phyloP scores from a whole-genome alignment of 352 stramenopile species.

The Phytophthora rubi region DNA sequence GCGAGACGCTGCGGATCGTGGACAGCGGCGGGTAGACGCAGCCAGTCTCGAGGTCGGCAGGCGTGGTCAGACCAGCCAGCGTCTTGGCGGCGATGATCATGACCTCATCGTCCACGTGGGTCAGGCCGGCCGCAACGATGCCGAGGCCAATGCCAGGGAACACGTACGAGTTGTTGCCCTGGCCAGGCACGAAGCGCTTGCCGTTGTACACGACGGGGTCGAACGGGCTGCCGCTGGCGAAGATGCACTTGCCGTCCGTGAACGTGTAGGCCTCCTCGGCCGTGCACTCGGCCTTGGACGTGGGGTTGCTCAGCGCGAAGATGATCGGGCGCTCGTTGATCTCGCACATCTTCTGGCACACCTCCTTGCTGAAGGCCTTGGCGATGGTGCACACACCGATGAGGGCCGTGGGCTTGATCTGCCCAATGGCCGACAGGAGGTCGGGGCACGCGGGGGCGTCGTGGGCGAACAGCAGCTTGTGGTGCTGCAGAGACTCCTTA shows the following conservation, averaged over 20 bases:
- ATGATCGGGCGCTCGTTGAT: conserved; percentile 94
- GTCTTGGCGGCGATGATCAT: conserved; percentile 86
- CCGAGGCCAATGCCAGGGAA: conserved; percentile 97
- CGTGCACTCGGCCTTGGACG: conserved; percentile 96
- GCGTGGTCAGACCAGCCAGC: conserved; percentile 74
- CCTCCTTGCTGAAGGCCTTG: conserved; percentile 89
- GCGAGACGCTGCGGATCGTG: conserved; percentile 93
- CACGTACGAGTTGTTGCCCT: conserved; percentile 98
- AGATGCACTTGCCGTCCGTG: conserved; percentile 96
- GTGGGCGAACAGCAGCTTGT: conserved; percentile 91
- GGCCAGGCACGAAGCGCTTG: conserved; percentile 82
- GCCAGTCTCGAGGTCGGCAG: conserved; percentile 91
- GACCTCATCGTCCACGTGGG: conserved; percentile 80
- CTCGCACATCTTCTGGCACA: conserved; percentile 91
- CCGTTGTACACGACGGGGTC: conserved; percentile 93
- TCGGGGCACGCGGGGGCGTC: conserved; percentile 68
- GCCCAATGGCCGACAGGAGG: conserved; percentile 80
- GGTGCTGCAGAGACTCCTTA: conserved; percentile 84
- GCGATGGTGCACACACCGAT: conserved; percentile 94
- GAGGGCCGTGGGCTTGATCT: conserved; percentile 94
- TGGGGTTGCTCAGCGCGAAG: conserved; percentile 97
- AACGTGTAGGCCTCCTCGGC: conserved; percentile 97
- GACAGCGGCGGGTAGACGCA: conserved; percentile 94
- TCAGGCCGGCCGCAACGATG: conserved; percentile 87
- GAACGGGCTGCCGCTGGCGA: conserved; percentile 96